Percentiles rank a stretch among this genome's conserved stretches.
phyloP scores from a whole-genome alignment of 192 early-diverging fungal genomes.

The Backusella mclennaniae region DNA sequence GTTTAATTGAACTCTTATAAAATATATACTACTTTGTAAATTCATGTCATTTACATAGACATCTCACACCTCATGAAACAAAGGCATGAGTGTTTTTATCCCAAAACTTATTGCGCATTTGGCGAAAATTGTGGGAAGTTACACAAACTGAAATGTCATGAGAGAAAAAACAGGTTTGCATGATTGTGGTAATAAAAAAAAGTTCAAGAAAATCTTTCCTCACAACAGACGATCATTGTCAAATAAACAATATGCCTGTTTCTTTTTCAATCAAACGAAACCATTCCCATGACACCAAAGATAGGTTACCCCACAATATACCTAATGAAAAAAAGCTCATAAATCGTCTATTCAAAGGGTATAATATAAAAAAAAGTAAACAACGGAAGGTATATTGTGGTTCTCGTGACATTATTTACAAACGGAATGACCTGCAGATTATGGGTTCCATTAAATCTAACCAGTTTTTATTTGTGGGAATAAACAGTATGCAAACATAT shows the following conservation, averaged over 20 bases:
- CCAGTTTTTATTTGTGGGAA: neutral
- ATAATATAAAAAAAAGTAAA: neutral
- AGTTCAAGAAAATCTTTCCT: neutral
- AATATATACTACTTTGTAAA: neutral
- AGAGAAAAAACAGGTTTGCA: conserved; percentile 4
- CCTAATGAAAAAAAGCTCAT: neutral
- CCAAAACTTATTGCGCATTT: neutral
- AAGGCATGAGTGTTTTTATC: neutral
- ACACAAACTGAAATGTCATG: neutral
- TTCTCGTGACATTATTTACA: neutral
- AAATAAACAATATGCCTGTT: neutral
- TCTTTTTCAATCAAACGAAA: neutral
- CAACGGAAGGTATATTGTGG: neutral
- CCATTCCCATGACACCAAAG: neutral
- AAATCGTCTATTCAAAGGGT: neutral
- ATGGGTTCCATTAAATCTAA: neutral
- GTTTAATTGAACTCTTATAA: neutral
- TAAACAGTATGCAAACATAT: neutral
- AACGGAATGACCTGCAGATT: conserved; percentile 1
- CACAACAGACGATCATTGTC: neutral
- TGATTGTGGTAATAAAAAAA: neutral
- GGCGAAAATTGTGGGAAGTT: neutral
- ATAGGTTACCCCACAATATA: neutral
- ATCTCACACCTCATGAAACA: neutral
- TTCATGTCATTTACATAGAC: neutral